A percentile compares a stretch with the other conserved stretches of the same genome.
phyloP scores from a whole-genome alignment of 257 asterid species.

The Anisodus acutangulus region DNA sequence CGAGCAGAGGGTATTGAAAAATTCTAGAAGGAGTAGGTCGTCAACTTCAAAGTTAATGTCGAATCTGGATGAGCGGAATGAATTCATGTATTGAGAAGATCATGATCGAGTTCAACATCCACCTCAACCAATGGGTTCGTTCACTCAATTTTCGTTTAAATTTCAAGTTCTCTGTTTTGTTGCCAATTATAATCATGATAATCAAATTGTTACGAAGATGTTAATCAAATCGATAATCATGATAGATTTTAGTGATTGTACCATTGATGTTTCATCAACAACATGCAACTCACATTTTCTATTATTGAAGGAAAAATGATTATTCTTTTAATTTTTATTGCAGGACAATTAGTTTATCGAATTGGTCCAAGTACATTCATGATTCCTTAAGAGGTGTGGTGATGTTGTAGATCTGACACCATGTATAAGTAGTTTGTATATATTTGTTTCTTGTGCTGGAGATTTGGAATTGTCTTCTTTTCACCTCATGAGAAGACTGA shows the following conservation, averaged over 20 bases:
- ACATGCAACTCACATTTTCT: not conserved
- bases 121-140: slow-evolving; percentile 80
- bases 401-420: slow-evolving; percentile 26
- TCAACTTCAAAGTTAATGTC: slow-evolving; percentile 60
- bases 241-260: not conserved
- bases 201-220: not conserved
- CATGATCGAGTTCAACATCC: slow-evolving; percentile 59
- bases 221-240: slow-evolving; percentile 12
- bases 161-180: too few species aligned
- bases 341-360: slow-evolving; percentile 58
- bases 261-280: not conserved
- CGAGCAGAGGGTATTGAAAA: not conserved
- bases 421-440: not conserved
- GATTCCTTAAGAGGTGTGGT: slow-evolving; percentile 29
- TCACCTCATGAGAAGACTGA: not conserved
- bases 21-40: not conserved
- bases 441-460: not conserved
- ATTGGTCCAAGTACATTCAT: slow-evolving; percentile 46
- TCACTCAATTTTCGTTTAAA: not conserved
- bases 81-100: slow-evolving; percentile 75
- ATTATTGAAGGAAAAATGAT: not conserved
- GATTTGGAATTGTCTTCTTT: not conserved
- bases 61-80: slow-evolving; percentile 61
- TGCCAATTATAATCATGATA: not conserved
- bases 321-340: slow-evolving; percentile 3